Evolutionary conservation across 169 alveolate genomes (phyloP).

Genomic region (Eimeria falciformis): DNA sequence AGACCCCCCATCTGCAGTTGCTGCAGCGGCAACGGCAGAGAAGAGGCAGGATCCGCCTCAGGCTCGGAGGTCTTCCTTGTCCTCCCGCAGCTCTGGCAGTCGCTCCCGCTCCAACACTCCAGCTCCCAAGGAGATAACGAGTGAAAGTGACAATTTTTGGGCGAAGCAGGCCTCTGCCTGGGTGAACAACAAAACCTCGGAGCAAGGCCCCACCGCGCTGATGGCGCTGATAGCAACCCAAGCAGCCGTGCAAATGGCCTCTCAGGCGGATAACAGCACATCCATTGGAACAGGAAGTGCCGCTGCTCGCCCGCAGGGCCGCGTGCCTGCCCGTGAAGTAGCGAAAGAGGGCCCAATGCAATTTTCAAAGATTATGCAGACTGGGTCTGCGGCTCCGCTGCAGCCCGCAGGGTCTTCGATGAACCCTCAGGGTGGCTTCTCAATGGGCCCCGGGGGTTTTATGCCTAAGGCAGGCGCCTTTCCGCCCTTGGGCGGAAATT

Average conservation of each 20-base stretch:
- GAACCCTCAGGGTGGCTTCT: too few species aligned
- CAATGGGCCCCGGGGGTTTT: too few species aligned
- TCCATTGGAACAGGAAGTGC: too few species aligned
- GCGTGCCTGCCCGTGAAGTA: too few species aligned
- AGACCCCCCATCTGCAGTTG: not conserved
- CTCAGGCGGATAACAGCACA: conserved; percentile 18
- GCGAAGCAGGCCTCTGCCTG: conserved; percentile 74
- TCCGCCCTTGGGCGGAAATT: not conserved
- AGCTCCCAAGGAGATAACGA: conserved; percentile 16
- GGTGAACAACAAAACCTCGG: conserved; percentile 65
- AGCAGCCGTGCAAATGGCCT: conserved; percentile 44
- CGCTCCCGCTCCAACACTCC: conserved; percentile 59
- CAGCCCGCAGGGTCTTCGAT: too few species aligned
- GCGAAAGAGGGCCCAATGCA: too few species aligned
- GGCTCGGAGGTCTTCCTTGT: not conserved
- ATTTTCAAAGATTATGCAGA: too few species aligned
- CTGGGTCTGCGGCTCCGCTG: too few species aligned
- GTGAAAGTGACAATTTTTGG: conserved; percentile 73
- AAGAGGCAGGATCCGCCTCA: not conserved
- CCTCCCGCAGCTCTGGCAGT: conserved; percentile 35
- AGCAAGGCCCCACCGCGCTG: conserved; percentile 64
- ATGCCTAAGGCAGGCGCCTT: too few species aligned
- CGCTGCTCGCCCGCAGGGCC: too few species aligned
- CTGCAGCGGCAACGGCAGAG: not conserved
- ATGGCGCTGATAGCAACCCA: conserved; percentile 54